Evolutionary conservation across 2,329 filamentous ascomycete genomes (phyloP).

Genomic region (Paraconiothyrium brasiliense): DNA sequence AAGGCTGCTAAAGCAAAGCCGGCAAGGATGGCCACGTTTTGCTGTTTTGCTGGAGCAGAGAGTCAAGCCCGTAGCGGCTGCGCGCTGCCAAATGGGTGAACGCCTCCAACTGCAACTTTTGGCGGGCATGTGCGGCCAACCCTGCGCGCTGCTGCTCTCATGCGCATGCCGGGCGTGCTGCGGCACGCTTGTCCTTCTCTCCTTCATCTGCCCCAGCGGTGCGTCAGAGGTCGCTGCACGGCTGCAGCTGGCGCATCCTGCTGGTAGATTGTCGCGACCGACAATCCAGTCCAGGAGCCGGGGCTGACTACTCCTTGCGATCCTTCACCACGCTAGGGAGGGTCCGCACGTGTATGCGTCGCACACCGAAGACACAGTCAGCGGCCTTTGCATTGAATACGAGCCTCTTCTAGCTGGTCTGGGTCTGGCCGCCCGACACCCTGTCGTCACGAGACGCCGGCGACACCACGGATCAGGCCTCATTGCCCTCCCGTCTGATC

Average conservation of each 20-base stretch:
- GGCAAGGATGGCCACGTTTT: constrained; percentile 33
- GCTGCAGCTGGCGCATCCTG: constrained; percentile 7
- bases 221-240: constrained; percentile 6
- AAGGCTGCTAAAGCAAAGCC: constrained; percentile 17
- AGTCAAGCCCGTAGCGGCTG: constrained; percentile 7
- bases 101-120: constrained; percentile 5
- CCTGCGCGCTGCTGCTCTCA: neutral
- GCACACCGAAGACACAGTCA: constrained; percentile 34
- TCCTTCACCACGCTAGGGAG: constrained; percentile 19
- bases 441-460: constrained; percentile 32
- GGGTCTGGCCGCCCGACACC: constrained; percentile 16
- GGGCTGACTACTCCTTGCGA: constrained; percentile 7
- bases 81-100: constrained; percentile 9
- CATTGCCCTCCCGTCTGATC: constrained; percentile 41
- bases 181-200: neutral
- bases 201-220: neutral
- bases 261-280: constrained; percentile 9
- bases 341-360: constrained; percentile 26
- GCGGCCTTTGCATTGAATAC: constrained; percentile 19
- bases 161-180: neutral
- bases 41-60: constrained; percentile 21
- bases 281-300: constrained; percentile 11
- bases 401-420: constrained; percentile 20
- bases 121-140: neutral
- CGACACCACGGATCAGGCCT: constrained; percentile 18